These are phyloP conservation scores for Volvox africanus DNA, from an alignment of 139 green algal species.

Conservation along the genomic window DNA sequence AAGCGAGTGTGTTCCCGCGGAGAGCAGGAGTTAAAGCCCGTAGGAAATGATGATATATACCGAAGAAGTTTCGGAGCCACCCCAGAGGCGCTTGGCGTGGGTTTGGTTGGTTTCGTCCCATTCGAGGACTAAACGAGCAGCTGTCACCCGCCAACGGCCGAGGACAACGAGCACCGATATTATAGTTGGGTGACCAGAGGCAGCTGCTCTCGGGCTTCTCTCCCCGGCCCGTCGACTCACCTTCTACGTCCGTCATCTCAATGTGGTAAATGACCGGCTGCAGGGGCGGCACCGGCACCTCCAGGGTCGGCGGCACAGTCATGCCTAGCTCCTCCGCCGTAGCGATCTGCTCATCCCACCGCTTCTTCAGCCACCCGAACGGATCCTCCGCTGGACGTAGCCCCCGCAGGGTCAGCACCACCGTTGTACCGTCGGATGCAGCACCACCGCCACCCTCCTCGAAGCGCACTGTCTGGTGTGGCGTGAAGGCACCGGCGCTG, in stretches of 20 bases:
- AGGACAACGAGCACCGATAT: too few relatives aligned
- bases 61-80: too few relatives aligned
- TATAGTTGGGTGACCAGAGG: too few relatives aligned
- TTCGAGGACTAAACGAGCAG: too few relatives aligned
- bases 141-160: too few relatives aligned
- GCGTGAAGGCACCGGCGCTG: not conserved
- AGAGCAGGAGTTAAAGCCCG: too few relatives aligned
- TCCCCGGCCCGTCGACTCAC: not conserved
- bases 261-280: slow-evolving; percentile 39
- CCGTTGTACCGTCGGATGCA: not conserved
- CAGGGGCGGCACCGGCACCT: slow-evolving; percentile 30
- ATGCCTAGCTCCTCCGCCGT: slow-evolving; percentile 1
- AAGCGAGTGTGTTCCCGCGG: too few relatives aligned
- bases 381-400: slow-evolving; percentile 21
- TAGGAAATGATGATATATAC: too few relatives aligned
- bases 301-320: slow-evolving; percentile 8
- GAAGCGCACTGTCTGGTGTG: slow-evolving; percentile 18
- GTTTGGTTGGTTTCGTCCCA: too few relatives aligned
- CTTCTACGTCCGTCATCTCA: slow-evolving; percentile 29
- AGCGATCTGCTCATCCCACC: slow-evolving; percentile 32
- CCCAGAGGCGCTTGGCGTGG: too few relatives aligned
- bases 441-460: not conserved
- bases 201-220: not conserved
- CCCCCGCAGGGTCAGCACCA: not conserved
- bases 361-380: not conserved